Base-by-base conservation (phyloP, 805 yeast species). In the Candida parachauliodes region DNA sequence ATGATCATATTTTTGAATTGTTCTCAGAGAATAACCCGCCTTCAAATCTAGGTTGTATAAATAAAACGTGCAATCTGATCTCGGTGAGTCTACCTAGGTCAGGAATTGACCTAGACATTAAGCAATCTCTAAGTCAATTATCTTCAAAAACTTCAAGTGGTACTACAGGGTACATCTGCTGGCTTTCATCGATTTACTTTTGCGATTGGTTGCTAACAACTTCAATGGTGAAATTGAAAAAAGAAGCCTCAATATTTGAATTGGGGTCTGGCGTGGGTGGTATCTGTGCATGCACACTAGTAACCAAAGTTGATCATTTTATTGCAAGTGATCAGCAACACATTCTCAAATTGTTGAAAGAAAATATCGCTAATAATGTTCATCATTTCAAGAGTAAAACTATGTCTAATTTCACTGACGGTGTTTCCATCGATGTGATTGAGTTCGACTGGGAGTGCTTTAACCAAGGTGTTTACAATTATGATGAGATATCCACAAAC, bases 201-300 rank as follows among this genome's bases (percentile, higher is more conserved):
- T 67, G 68, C 1, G 71, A 77, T 29, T 81, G 88, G 87, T 32
- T 79, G 2, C 16, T 68, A n/a, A 46, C 54, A 16, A 51, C 48
- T 15, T 30, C 32, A 0, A 55, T 63, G 30, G 70, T 70, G 1
- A 49, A 67, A 15, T 31, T 14, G n/a, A 19, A 20, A 22, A 26
- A 24, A 27, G 29, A 28, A 11, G 16, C 25, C 6, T 40, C 49
- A 1, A 67, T 78, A 0, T 56, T 81, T 7, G 88, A 81, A 43
- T 50, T 81, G 3, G 88, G 88, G 0, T 56, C 83, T 10, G 88
- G 88, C 0, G 70, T 72, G 0, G 65, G 77, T 2, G 85, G 81
- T 0, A 48, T 80, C 3, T 51, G 73, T 7, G 75, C 76, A 0
- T 57, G 54, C 38, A 63, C 28, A 8, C 67, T 44, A 59, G 76